These are phyloP conservation scores for Trichoderma brevicompactum DNA, from an alignment of 2,329 filamentous ascomycete species.

Conservation along the genomic window DNA sequence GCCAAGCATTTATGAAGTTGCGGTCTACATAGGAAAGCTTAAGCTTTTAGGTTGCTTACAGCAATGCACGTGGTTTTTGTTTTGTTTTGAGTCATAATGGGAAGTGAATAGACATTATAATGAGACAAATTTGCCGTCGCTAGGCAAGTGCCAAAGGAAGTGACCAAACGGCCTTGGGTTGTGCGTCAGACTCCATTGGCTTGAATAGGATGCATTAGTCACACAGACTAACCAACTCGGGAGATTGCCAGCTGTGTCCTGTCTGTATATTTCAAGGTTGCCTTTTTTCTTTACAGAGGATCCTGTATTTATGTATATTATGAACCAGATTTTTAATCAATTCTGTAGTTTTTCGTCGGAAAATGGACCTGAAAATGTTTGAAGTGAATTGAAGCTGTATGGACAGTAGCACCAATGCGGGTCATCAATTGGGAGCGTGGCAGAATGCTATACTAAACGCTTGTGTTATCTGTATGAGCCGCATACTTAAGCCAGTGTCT, in stretches of 20 bases:
- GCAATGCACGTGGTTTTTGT: constrained; percentile 9
- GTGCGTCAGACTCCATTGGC: no score
- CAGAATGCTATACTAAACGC: no score
- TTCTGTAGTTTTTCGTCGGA: background rate
- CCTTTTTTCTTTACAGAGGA: no score
- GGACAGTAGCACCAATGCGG: background rate
- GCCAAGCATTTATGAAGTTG: constrained; percentile 11
- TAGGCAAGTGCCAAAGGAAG: no score
- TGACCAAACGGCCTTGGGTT: no score
- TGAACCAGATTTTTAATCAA: background rate
- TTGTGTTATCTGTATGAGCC: background rate
- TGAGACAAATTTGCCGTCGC: background rate
- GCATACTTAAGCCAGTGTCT: background rate
- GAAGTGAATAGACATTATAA: background rate
- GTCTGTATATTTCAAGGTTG: no score
- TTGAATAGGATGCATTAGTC: no score
- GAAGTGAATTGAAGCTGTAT: no score
- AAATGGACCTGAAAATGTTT: background rate
- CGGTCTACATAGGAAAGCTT: constrained; percentile 1
- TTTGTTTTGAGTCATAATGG: constrained; percentile 10
- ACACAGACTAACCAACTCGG: background rate
- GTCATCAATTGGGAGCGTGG: no score
- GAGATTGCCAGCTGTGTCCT: no score
- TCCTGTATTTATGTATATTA: background rate
- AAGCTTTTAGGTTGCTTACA: background rate